phyloP scores from a whole-genome alignment of 345 rosid genomes.

The Brassica nigra region DNA sequence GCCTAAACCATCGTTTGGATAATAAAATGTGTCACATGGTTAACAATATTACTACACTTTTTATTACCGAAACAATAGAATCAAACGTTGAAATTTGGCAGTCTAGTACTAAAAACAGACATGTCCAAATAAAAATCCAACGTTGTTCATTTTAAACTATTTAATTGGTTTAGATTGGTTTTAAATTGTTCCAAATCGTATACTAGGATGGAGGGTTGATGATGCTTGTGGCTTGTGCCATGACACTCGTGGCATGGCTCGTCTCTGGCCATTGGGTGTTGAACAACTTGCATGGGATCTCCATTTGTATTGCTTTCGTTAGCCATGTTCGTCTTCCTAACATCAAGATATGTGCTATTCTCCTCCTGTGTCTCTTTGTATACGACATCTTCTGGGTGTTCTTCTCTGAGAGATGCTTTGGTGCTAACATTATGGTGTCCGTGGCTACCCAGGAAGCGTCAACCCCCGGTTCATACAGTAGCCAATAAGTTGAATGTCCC shows the following conservation, averaged over 20 bases:
- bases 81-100: too few species aligned
- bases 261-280: constrained; percentile 90
- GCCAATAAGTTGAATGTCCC: constrained; percentile 92
- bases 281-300: constrained; percentile 87
- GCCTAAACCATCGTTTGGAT: too few species aligned
- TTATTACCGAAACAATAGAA: too few species aligned
- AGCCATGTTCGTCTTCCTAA: constrained; percentile 95
- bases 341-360: constrained; percentile 87
- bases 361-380: constrained; percentile 76
- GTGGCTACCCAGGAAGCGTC: constrained; percentile 94
- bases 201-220: constrained; percentile 67
- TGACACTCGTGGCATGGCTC: constrained; percentile 81
- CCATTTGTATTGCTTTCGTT: constrained; percentile 90
- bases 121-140: too few species aligned
- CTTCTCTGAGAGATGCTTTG: constrained; percentile 98
- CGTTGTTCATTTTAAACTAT: too few species aligned
- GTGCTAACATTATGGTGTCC: constrained; percentile 95
- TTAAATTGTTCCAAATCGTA: constrained; percentile 54
- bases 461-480: constrained; percentile 87
- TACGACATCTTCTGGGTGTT: constrained; percentile 99
- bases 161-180: too few species aligned
- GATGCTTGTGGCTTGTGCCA: constrained; percentile 51
- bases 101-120: too few species aligned
- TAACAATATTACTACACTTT: too few species aligned
- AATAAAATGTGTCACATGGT: background rate